Evolutionary conservation across 805 yeast genomes (phyloP), one percentile per base, ranked within the genome.

Genomic region (Metschnikowia amazonensis): DNA sequence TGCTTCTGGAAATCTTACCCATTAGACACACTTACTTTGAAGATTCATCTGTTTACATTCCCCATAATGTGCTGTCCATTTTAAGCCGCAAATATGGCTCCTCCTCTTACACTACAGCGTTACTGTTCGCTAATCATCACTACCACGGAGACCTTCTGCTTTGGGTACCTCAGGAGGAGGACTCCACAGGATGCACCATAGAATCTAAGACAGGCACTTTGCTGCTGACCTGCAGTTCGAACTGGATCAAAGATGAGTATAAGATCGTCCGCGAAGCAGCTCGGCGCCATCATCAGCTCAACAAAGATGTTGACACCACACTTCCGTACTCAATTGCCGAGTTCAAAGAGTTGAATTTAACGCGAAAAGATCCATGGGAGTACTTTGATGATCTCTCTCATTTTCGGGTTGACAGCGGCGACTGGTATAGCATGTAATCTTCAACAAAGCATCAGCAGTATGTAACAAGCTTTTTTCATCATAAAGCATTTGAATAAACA

Each of bases 141-240:
- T 74, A 63, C 53, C 76, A 71, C 48, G 44, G 52, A n/a, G 76
- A 74, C 46, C 62, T 75, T 42, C 60, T 63, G 18, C 51, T 75
- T 29, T 76, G 80, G 80, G 77, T 76, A 3, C 68, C 75, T 4
- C 72, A 74, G 51, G 55, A 60, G 20, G 52, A 68, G 7, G 75
- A 79, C 56, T 6, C 34, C 25, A 6, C 21, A 36, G 62, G 62
- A 32, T 54, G 56, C 9, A 42, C 55, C 13, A 59, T 63, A 3
- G 47, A 53, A 11, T 53, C 70, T 30, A 63, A 77, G 11, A 74
- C 77, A 7, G 42, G 51, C 2, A 56, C 59, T 21, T 51, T 75
- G 36, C 65, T 43, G 33, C 27, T 21, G 13, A 9, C 31, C 16
- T 50, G 54, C 33, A 38, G 32, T 28, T 47, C 47, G 5, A 43